These are phyloP conservation scores for Exophiala oligosperma DNA, from an alignment of 2,329 filamentous ascomycete species.

Conservation along the genomic window DNA sequence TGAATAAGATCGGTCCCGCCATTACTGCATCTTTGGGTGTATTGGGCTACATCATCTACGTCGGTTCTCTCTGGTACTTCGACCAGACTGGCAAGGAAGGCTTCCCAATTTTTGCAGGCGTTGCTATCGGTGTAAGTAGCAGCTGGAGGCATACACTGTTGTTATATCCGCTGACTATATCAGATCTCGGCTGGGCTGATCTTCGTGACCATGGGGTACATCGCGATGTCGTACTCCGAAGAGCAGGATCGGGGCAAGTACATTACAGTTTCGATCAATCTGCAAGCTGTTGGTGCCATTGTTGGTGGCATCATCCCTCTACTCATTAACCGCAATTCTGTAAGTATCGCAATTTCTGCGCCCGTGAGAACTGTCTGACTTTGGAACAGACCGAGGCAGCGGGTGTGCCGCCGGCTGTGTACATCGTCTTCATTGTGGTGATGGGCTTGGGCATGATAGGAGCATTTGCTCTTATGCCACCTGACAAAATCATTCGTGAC, in stretches of 20 bases:
- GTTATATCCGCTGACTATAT: not conserved
- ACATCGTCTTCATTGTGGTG: constrained; percentile 11
- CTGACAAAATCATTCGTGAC: constrained; percentile 9
- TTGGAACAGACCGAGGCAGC: constrained; percentile 4
- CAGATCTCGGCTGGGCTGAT: constrained; percentile 26
- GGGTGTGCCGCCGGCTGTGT: constrained; percentile 8
- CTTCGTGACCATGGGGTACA: constrained; percentile 36
- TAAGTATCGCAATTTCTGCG: not conserved
- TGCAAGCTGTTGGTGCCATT: constrained; percentile 32
- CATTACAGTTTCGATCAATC: constrained; percentile 33
- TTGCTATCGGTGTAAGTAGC: constrained; percentile 9
- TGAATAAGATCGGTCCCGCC: constrained; percentile 13
- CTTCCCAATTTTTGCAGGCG: constrained; percentile 8
- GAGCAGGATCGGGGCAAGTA: constrained; percentile 35
- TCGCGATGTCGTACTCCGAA: constrained; percentile 36
- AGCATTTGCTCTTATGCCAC: constrained; percentile 4
- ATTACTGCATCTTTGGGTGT: constrained; percentile 3
- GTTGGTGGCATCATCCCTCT: constrained; percentile 12
- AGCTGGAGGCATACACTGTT: not conserved
- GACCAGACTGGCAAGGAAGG: constrained; percentile 7
- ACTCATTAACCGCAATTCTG: constrained; percentile 10
- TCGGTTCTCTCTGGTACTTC: constrained; percentile 14
- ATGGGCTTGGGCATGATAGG: constrained; percentile 5
- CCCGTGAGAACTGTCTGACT: not conserved
- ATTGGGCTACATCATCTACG: constrained; percentile 9